Conservation (phyloP, 2,329 filamentous ascomycete genomes). For the Aspergillus intermedius region DNA sequence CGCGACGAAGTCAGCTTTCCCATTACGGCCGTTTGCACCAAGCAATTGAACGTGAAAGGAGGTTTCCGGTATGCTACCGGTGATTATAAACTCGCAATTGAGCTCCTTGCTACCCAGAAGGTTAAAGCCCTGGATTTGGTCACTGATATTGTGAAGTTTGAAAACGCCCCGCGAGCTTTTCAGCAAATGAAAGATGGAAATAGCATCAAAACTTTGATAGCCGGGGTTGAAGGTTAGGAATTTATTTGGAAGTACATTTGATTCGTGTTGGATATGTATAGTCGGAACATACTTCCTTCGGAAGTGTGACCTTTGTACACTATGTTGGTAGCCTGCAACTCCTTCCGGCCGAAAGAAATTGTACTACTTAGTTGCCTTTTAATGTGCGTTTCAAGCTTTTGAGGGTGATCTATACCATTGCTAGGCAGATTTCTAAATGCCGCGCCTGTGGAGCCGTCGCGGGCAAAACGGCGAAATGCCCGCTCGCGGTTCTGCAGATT, state of each 20-base stretch:
- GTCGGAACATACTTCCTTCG: too few species aligned
- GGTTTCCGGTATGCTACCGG: conserved; percentile 76
- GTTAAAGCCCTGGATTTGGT: conserved; percentile 67
- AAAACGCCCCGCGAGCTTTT: conserved; percentile 55
- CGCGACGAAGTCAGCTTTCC: conserved; percentile 62
- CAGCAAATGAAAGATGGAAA: conserved; percentile 2
- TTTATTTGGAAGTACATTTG: too few species aligned
- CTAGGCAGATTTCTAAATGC: background rate
- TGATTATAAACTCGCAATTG: conserved; percentile 70
- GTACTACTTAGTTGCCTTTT: background rate
- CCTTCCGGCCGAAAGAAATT: too few species aligned
- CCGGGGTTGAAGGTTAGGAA: background rate
- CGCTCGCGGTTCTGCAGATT: background rate
- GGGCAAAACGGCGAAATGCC: background rate
- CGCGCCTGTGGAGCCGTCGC: background rate
- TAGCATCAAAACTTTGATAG: background rate
- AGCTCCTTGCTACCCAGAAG: conserved; percentile 61
- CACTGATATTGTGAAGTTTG: conserved; percentile 64
- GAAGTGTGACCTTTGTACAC: too few species aligned
- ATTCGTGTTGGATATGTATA: too few species aligned
- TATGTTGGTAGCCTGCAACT: too few species aligned
- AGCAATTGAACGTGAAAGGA: conserved; percentile 73
- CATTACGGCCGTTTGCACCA: conserved; percentile 60
- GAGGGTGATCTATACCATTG: background rate
- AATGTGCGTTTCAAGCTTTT: background rate